Evolutionary conservation across 2,329 filamentous ascomycete species (phyloP), one percentile per base, ranked within the genome.

Genomic region (Clarireedia monteithiana): DNA sequence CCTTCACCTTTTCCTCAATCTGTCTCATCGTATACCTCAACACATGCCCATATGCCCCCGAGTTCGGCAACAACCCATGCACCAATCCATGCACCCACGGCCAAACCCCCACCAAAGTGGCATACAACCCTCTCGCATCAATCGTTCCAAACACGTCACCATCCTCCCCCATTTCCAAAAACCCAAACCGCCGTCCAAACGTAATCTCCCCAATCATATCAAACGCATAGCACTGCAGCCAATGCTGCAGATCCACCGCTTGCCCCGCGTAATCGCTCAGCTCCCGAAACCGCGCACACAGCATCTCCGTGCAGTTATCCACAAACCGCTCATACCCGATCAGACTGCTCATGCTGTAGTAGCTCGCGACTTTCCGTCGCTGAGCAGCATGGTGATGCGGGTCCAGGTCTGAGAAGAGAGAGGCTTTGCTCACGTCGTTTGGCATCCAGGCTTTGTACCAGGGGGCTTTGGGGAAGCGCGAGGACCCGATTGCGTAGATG

Each of bases 131-230:
- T 4, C 70, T 58, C 1, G 61, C 58, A 51, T 75, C 67, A 14
- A 78, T 64, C 0, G 71, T 70, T 7, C 52, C 24, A 15, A 79
- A 76, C 0, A 77, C 65, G 0, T 70, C 71, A 6, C 71, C 69
- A 49, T 80, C 78, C 2, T 73, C 66, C 0, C 75, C 77, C 6
- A 61, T 53, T 24, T 78, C 74, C 0, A 80, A 65, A 53, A 79
- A 77, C 0, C 76, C 77, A 60, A 73, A 70, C 0, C 65, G 62
- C 3, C 63, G 65, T 12, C 65, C 71, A 40, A 73, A 74, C 0
- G 75, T 78, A 17, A 81, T 76, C 39, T 75, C 71, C 0, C 76
- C 77, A 30, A 82, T 78, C 1, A 80, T 75, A 50, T 80, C 75
- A 44, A 77, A 77, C 0, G 74, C 75, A 54, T 74, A 78, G 58